Conservation (phyloP, 2,329 filamentous ascomycete species). For the Phaeosphaeriaceae sp. region DNA sequence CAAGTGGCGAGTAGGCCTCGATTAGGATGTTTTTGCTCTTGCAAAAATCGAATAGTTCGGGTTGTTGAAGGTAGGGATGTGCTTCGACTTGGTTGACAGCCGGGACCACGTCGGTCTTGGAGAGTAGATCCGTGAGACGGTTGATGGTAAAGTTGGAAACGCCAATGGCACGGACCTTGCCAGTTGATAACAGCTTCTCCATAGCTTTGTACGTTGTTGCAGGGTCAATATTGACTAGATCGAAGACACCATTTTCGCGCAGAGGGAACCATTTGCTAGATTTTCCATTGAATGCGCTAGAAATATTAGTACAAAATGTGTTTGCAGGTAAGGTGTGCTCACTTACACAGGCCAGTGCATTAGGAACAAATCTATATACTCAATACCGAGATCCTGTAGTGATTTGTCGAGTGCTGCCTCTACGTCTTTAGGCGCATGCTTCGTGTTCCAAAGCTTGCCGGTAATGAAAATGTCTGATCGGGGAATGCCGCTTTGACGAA, state of each 20-base stretch:
- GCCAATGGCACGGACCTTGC: constrained; percentile 78
- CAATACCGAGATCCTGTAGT: constrained; percentile 64
- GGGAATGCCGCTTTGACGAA: constrained; percentile 67
- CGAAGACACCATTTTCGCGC: constrained; percentile 66
- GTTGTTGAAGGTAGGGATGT: constrained; percentile 58
- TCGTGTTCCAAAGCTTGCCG: constrained; percentile 80
- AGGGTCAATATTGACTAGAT: constrained; percentile 77
- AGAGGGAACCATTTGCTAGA: constrained; percentile 44
- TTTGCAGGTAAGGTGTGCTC: no score
- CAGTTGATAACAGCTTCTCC: constrained; percentile 69
- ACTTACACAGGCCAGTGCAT: constrained; percentile 66
- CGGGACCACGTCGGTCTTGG: constrained; percentile 65
- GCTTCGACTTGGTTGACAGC: constrained; percentile 82
- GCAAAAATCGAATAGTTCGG: constrained; percentile 69
- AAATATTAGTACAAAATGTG: background rate
- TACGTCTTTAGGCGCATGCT: constrained; percentile 69
- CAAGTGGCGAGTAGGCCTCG: constrained; percentile 75
- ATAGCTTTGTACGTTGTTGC: constrained; percentile 76
- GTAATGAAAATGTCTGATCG: constrained; percentile 74
- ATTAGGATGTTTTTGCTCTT: constrained; percentile 72
- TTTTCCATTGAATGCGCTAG: constrained; percentile 24
- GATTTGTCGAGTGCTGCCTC: constrained; percentile 64
- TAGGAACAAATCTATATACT: constrained; percentile 71
- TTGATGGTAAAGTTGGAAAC: constrained; percentile 82
- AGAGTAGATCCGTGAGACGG: constrained; percentile 73